Conservation (phyloP, 306 rosid genomes). For the Quercus mongolica region DNA sequence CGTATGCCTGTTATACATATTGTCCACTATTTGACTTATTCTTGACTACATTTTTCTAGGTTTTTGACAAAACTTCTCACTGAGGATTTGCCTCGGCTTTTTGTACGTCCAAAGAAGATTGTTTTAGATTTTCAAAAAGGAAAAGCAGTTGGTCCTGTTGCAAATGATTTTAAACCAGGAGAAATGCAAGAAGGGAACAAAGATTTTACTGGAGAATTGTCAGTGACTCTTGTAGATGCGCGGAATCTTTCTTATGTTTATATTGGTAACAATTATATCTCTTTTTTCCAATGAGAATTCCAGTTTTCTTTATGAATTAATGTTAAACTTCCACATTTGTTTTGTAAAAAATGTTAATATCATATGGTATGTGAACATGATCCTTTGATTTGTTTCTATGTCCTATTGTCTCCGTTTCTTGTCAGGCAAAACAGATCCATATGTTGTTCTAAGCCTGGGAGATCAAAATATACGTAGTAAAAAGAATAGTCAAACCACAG, state of each 20-base stretch:
- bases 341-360: background rate
- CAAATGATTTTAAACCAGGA: slow-evolving; percentile 64
- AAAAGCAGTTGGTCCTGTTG: slow-evolving; percentile 88
- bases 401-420: slow-evolving; percentile 7
- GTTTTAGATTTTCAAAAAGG: slow-evolving; percentile 92
- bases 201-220: slow-evolving; percentile 91
- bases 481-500: slow-evolving; percentile 97
- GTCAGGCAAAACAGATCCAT: slow-evolving; percentile 96
- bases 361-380: background rate
- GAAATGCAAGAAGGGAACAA: slow-evolving; percentile 87
- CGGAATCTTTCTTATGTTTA: slow-evolving; percentile 81
- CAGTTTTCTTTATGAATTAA: background rate
- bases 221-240: slow-evolving; percentile 94
- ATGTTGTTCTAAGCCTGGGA: slow-evolving; percentile 75
- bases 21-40: slow-evolving; percentile 12
- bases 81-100: slow-evolving; percentile 81
- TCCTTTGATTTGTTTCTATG: background rate
- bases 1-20: background rate
- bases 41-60: slow-evolving; percentile 42
- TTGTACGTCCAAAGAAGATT: slow-evolving; percentile 98
- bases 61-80: slow-evolving; percentile 97
- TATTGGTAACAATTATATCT: slow-evolving; percentile 54
- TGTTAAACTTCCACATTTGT: background rate
- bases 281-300: slow-evolving; percentile 10
- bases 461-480: slow-evolving; percentile 88